Conservation (phyloP, 1,284 basidiomycete genomes). For the Cutaneotrichosporon cavernicola region DNA sequence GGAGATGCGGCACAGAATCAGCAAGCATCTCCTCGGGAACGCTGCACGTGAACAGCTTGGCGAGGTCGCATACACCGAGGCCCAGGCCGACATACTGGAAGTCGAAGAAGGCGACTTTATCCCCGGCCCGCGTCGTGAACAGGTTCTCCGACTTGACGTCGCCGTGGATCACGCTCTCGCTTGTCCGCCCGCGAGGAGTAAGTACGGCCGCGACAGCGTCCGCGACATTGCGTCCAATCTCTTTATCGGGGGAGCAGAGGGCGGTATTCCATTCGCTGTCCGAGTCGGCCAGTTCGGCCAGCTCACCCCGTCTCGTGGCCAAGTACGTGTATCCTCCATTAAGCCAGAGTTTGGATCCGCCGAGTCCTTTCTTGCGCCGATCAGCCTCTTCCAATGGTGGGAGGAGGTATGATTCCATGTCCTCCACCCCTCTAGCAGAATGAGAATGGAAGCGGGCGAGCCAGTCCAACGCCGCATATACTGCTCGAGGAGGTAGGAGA, state of each 20-base stretch:
- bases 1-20: not conserved
- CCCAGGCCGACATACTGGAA: slow-evolving; percentile 28
- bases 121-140: slow-evolving; percentile 12
- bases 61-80: slow-evolving; percentile 26
- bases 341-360: slow-evolving; percentile 18
- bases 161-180: slow-evolving; percentile 23
- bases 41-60: slow-evolving; percentile 27
- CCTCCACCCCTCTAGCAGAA: too few species aligned
- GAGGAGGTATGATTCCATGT: not conserved
- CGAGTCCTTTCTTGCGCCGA: not conserved
- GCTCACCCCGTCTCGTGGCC: slow-evolving; percentile 23
- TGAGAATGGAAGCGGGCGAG: slow-evolving; percentile 18
- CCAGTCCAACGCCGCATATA: slow-evolving; percentile 15
- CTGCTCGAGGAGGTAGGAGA: slow-evolving; percentile 4
- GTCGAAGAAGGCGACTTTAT: slow-evolving; percentile 22
- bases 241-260: slow-evolving; percentile 4
- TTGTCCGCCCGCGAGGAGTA: slow-evolving; percentile 8
- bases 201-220: slow-evolving; percentile 15
- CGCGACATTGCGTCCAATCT: not conserved
- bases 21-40: slow-evolving; percentile 18
- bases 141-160: slow-evolving; percentile 29
- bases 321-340: slow-evolving; percentile 30
- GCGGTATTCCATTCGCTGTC: slow-evolving; percentile 17
- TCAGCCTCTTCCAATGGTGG: slow-evolving; percentile 11
- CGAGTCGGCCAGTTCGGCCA: slow-evolving; percentile 4